phyloP scores from a whole-genome alignment of 1,139 yeast genomes.

The Candida tropicalis region DNA sequence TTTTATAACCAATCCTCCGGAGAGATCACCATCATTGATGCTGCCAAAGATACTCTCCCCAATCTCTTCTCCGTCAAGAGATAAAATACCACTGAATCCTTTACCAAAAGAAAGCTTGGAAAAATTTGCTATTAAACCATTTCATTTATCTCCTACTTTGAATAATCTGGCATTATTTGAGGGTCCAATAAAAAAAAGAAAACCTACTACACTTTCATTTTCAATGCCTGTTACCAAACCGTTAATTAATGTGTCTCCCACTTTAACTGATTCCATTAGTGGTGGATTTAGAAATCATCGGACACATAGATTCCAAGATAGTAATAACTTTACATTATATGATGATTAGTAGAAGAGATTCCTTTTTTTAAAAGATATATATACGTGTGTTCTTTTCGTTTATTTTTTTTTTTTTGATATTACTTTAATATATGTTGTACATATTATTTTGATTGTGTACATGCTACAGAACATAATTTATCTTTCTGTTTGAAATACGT shows the following conservation, averaged over 20 bases:
- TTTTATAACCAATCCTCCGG: conserved; percentile 1
- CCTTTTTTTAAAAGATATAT: too few species aligned
- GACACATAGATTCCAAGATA: background rate
- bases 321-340: conserved; percentile 1
- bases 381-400: too few species aligned
- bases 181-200: background rate
- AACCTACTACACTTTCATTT: background rate
- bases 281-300: conserved; percentile 2
- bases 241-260: conserved; percentile 4
- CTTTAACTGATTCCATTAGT: conserved; percentile 1
- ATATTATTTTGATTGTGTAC: background rate
- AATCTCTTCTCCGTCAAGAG: background rate
- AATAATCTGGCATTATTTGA: conserved; percentile 5
- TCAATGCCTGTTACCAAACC: conserved; percentile 1
- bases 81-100: background rate
- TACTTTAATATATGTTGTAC: background rate
- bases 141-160: conserved; percentile 14
- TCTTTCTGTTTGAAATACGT: background rate
- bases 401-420: background rate
- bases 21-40: background rate
- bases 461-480: background rate
- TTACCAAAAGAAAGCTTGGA: background rate
- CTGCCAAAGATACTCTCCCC: conserved; percentile 1
- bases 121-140: conserved; percentile 15
- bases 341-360: conserved; percentile 3